These are phyloP conservation scores for Harrya chromipes DNA, from an alignment of 768 basidiomycete genomes.

Conservation along the genomic window DNA sequence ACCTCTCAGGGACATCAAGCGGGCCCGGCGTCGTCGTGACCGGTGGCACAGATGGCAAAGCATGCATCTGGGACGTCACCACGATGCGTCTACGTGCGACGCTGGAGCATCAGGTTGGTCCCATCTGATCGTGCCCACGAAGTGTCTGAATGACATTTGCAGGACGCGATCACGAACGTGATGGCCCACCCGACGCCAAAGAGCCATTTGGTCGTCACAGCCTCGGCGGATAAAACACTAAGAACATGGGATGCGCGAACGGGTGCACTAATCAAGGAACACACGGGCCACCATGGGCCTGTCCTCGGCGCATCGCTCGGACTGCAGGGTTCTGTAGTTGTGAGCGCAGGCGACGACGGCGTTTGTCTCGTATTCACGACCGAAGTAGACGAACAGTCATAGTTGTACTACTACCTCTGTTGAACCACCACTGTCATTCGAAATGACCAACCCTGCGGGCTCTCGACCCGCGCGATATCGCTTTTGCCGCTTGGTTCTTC, in stretches of 20 bases:
- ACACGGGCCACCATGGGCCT: slow-evolving; percentile 78
- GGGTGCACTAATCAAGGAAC: slow-evolving; percentile 71
- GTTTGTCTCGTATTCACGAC: slow-evolving; percentile 80
- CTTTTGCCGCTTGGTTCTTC: no score
- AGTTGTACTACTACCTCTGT: neutral
- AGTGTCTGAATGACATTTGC: slow-evolving; percentile 8
- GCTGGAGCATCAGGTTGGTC: slow-evolving; percentile 73
- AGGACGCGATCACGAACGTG: slow-evolving; percentile 88
- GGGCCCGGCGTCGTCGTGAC: slow-evolving; percentile 66
- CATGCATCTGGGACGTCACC: slow-evolving; percentile 90
- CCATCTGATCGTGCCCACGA: neutral
- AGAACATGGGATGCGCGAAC: slow-evolving; percentile 93
- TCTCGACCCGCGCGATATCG: no score
- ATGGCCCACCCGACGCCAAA: slow-evolving; percentile 72
- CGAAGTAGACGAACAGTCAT: slow-evolving; percentile 30
- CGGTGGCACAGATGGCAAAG: slow-evolving; percentile 91
- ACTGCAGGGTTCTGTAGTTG: slow-evolving; percentile 63
- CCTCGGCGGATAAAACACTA: slow-evolving; percentile 81
- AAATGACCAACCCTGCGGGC: no score
- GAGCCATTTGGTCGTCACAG: slow-evolving; percentile 76
- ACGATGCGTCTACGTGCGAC: slow-evolving; percentile 84
- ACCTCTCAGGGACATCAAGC: slow-evolving; percentile 56
- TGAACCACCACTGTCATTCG: no score
- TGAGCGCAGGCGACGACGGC: slow-evolving; percentile 92
- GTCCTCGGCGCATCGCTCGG: slow-evolving; percentile 76